These are phyloP conservation scores for Candida sithepensis DNA, from an alignment of 805 yeast species.

Conservation along the genomic window DNA sequence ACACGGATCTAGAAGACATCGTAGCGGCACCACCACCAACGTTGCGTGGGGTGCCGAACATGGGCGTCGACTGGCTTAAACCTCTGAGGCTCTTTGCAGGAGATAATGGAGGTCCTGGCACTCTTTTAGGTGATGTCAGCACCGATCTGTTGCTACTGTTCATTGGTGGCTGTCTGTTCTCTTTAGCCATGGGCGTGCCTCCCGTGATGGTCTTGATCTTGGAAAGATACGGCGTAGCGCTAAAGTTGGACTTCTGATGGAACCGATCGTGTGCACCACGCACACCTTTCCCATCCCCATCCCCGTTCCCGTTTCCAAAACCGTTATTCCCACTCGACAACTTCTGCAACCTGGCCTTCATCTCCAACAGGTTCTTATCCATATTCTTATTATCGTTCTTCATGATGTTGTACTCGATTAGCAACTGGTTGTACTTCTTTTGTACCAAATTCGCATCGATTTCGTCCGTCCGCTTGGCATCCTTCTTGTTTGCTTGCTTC, in stretches of 20 bases:
- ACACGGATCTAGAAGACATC: slow-evolving; percentile 2
- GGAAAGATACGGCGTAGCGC: slow-evolving; percentile 21
- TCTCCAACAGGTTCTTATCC: slow-evolving; percentile 9
- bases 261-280: no score
- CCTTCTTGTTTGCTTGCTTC: slow-evolving; percentile 2
- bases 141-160: neutral
- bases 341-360: slow-evolving; percentile 7
- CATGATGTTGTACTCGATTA: slow-evolving; percentile 10
- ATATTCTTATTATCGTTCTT: slow-evolving; percentile 12
- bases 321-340: neutral
- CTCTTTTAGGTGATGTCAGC: slow-evolving; percentile 1
- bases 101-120: neutral
- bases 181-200: neutral
- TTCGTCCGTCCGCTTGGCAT: neutral
- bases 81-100: no score
- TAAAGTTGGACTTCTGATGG: slow-evolving; percentile 11
- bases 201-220: slow-evolving; percentile 3
- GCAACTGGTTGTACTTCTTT: slow-evolving; percentile 12
- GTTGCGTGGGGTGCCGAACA: slow-evolving; percentile 2
- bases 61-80: neutral
- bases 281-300: neutral
- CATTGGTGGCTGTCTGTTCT: no score
- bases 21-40: no score
- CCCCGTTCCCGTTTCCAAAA: no score
- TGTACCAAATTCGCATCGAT: slow-evolving; percentile 1